Evolutionary conservation across 2,329 filamentous ascomycete species (phyloP), one percentile per base, ranked within the genome.

Genomic region (Diaporthe ilicicola): DNA sequence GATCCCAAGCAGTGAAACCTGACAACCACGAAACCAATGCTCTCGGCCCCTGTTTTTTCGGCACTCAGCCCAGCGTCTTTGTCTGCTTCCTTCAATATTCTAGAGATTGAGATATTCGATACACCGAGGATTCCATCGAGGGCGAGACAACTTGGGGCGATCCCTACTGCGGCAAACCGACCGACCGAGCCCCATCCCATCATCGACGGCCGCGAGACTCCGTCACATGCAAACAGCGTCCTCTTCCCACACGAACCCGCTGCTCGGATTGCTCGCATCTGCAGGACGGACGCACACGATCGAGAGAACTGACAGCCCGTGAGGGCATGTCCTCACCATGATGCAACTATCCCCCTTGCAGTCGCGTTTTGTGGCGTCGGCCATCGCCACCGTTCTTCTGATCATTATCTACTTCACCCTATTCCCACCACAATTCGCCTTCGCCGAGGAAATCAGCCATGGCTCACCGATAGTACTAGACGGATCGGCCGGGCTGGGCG

Each of bases 321-420:
- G 80, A 80, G 84, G 84, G 81, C 82, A 82, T 82, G 80, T 76
- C 75, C 76, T 73, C 78, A 80, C 76, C 74, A 89, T 89, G 87
- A 89, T 89, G 87, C 84, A 91, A 81, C 86, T 91, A 80, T 91
- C 88, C 79, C 90, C 88, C 77, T 84, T 93, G 75, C 93, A 93
- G 84, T 92, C 90, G 82, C 91, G 92, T 78, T 88, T 94, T 77
- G 88, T 88, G 78, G 90, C 91, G 76, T 93, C 91, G 70, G 79
- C 92, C 67, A 84, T 88, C 76, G 89, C 90, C 67, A 88, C 89
- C 3, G 81, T 89, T 37, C 78, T 92, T 64, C 79, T 93, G 39
- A 76, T 92, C 42, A 77, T 89, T 48, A 79, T 94, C 51, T 92
- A 90, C 78, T 82, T 92, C 70, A 80, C 88, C 32, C 84, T 93